A percentile compares a stretch with the other conserved stretches of the same genome.
These are phyloP conservation scores for Cadophora malorum DNA, from an alignment of 2,329 filamentous ascomycete genomes.

Conservation along the genomic window DNA sequence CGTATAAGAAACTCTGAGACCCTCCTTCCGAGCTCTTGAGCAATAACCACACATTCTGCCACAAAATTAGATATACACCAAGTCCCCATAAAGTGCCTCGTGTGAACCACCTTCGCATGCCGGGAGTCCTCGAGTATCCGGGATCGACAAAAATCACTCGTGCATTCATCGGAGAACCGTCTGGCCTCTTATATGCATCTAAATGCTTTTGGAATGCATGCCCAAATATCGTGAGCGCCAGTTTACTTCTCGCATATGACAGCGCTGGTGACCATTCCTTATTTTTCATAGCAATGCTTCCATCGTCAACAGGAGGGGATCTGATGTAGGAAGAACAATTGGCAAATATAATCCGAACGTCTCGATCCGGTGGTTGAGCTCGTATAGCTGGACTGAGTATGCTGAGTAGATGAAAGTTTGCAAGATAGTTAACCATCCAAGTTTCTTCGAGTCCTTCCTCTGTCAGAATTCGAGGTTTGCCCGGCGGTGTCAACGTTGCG, in stretches of 20 bases:
- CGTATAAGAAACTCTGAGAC: conserved; percentile 85
- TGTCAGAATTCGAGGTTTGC: conserved; percentile 65
- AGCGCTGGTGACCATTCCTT: conserved; percentile 61
- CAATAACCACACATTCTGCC: conserved; percentile 84
- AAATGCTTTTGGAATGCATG: conserved; percentile 92
- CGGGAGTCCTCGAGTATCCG: conserved; percentile 82
- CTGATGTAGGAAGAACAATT: conserved; percentile 90
- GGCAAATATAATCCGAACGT: conserved; percentile 85
- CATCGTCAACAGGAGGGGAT: conserved; percentile 68
- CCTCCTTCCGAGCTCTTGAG: conserved; percentile 85
- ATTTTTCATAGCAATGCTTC: conserved; percentile 50
- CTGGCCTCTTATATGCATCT: conserved; percentile 81
- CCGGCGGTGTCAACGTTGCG: conserved; percentile 75
- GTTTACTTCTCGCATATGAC: conserved; percentile 70
- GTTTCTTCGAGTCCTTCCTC: conserved; percentile 84
- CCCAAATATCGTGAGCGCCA: conserved; percentile 89
- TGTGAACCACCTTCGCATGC: conserved; percentile 85
- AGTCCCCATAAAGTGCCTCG: conserved; percentile 84
- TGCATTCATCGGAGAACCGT: conserved; percentile 81
- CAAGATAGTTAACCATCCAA: conserved; percentile 94
- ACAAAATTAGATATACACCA: conserved; percentile 75
- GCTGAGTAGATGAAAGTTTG: conserved; percentile 92
- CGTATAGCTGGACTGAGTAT: conserved; percentile 90
- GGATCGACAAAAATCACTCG: conserved; percentile 89
- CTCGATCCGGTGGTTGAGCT: conserved; percentile 90